Evolutionary conservation across 768 basidiomycete species (phyloP), one percentile per base, ranked within the genome.

Genomic region (Boletus speciosus): DNA sequence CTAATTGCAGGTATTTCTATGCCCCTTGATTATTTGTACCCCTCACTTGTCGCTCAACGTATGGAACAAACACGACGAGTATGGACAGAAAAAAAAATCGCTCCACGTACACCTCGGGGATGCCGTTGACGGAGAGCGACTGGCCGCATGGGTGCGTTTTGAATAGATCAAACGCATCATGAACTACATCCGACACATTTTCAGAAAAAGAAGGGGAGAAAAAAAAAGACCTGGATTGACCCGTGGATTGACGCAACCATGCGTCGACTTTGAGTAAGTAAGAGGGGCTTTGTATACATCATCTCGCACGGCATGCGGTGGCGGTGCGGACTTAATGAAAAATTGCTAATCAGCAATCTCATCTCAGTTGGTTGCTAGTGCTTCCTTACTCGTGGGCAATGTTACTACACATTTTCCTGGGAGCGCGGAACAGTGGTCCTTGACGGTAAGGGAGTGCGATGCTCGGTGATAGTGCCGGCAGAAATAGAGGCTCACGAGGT

Each of bases 311-410:
- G 60, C 60, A 55, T 61, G 54, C 52, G 43, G 70, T 64, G 66
- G 69, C 70, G 40, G 63, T 69, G 62, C 54, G 45, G 19, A 14
- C 29, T 58, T 59, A 67, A 65, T 64, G 67, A 62, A 66, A 27
- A 64, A 53, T 58, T 57, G 55, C 62, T 57, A 55, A 58, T 66
- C 54, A 41, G 42, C 49, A 9, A 57, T 65, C 61, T 54, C 66
- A 62, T 59, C 63, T 67, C 67, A 67, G 65, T 62, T 64, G 58
- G 56, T 57, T 52, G 27, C 47, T 59, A 61, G 54, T 63, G 53
- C 60, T 59, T 57, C 61, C 67, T 60, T 29, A 48, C 49, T 51
- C 61, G 59, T 57, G 61, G 67, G 49, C 63, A 63, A 57, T 63
- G 63, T 60, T 58, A 70, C 61, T 60, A 19, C 56, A 70, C 61